These are phyloP conservation scores for Chrysosporium keratinophilum DNA, from an alignment of 2,329 filamentous ascomycete species.

Conservation along the genomic window DNA sequence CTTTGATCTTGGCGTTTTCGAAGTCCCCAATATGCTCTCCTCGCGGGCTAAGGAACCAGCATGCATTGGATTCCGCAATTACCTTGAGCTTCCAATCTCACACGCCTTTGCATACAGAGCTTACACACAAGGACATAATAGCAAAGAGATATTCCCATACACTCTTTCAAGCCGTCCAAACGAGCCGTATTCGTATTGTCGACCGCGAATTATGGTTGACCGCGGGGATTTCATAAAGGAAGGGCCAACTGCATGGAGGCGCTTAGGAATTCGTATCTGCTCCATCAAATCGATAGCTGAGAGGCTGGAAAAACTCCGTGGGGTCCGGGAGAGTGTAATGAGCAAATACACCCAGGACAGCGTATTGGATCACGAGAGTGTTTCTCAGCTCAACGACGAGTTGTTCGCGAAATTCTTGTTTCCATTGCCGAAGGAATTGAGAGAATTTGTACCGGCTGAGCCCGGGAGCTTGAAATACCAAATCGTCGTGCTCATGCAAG, in stretches of 20 bases:
- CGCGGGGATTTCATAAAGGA: constrained; percentile 29
- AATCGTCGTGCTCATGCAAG: constrained; percentile 36
- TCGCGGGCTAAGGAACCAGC: constrained; percentile 38
- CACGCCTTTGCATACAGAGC: constrained; percentile 3
- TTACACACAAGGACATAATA: neutral
- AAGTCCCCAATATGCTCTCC: constrained; percentile 42
- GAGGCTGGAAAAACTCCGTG: constrained; percentile 27
- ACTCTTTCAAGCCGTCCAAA: constrained; percentile 17
- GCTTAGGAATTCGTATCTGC: constrained; percentile 33
- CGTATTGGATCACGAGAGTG: constrained; percentile 28
- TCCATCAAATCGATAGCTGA: constrained; percentile 26
- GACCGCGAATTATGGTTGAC: constrained; percentile 28
- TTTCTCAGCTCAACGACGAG: constrained; percentile 25
- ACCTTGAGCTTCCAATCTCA: constrained; percentile 38
- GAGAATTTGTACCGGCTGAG: constrained; percentile 15
- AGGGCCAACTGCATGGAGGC: constrained; percentile 33
- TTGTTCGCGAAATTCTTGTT: constrained; percentile 33
- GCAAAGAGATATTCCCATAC: constrained; percentile 17
- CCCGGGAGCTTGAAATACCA: constrained; percentile 35
- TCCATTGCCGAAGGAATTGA: constrained; percentile 26
- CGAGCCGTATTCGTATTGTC: constrained; percentile 29
- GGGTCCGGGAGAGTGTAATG: constrained; percentile 29
- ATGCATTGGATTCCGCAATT: constrained; percentile 39
- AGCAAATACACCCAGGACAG: constrained; percentile 24
- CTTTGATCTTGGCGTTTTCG: constrained; percentile 38